A percentile compares a stretch with the other conserved stretches of the same genome.
Conservation (phyloP, 345 rosid species). For the Erysimum cheiranthoides region DNA sequence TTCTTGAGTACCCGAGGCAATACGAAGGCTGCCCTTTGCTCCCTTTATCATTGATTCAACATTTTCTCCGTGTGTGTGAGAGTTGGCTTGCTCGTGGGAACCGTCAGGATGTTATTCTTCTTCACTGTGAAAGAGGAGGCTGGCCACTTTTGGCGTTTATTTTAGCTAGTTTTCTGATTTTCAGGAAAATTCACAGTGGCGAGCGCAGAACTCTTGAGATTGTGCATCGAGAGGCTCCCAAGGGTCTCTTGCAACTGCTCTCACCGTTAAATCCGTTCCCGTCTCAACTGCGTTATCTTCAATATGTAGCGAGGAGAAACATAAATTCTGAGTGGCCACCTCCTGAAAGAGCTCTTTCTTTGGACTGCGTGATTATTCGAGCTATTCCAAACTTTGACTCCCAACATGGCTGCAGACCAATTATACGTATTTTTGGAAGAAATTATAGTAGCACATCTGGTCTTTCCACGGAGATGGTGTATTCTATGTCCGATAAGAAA, state of each 20-base stretch:
- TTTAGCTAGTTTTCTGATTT: constrained; percentile 80
- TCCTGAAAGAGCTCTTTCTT: constrained; percentile 90
- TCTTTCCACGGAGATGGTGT: constrained; percentile 90
- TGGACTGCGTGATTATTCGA: constrained; percentile 90
- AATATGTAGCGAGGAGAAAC: constrained; percentile 88
- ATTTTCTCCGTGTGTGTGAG: constrained; percentile 87
- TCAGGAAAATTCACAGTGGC: constrained; percentile 75
- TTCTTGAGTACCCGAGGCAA: constrained; percentile 90
- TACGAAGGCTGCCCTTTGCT: constrained; percentile 96
- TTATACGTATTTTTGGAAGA: constrained; percentile 93
- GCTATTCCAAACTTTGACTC: constrained; percentile 88
- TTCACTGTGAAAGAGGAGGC: constrained; percentile 96
- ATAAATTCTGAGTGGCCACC: constrained; percentile 97
- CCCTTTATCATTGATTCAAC: constrained; percentile 83
- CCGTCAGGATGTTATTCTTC: constrained; percentile 78
- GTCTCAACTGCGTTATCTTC: constrained; percentile 96
- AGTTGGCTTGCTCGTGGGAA: constrained; percentile 81
- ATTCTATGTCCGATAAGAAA: constrained; percentile 77
- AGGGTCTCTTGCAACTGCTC: constrained; percentile 85
- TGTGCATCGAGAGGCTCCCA: constrained; percentile 97
- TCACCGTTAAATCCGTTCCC: constrained; percentile 96
- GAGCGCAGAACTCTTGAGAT: constrained; percentile 89
- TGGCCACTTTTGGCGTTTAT: constrained; percentile 96
- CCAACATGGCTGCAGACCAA: constrained; percentile 91
- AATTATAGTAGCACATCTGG: constrained; percentile 63